A percentile compares a stretch with the other conserved stretches of the same genome.
Conservation (phyloP, 2,329 filamentous ascomycete genomes). For the Fusarium nurragi region DNA sequence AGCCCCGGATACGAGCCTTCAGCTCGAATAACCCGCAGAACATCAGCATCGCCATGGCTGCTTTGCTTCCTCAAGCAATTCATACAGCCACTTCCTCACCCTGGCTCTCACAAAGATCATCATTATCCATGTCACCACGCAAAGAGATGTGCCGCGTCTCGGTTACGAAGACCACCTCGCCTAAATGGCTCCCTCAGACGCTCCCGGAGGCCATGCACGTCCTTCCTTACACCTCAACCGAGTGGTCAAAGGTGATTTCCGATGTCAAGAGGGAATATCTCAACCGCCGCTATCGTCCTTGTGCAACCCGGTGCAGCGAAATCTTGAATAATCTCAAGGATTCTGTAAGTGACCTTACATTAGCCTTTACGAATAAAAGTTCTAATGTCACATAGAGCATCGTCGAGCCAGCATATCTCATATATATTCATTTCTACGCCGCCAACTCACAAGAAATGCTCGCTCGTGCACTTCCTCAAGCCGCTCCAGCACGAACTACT, state of each 20-base stretch:
- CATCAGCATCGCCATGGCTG: constrained; percentile 25
- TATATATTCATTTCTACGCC: constrained; percentile 70
- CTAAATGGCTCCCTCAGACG: constrained; percentile 26
- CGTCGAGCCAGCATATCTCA: constrained; percentile 63
- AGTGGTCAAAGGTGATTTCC: constrained; percentile 62
- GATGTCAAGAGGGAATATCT: constrained; percentile 66
- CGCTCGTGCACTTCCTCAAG: constrained; percentile 58
- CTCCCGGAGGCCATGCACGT: constrained; percentile 40
- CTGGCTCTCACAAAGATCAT: constrained; percentile 23
- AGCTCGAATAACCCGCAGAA: constrained; percentile 1
- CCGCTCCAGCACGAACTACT: constrained; percentile 57
- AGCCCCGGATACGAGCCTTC: constrained; percentile 8
- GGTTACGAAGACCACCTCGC: constrained; percentile 5
- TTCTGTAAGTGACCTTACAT: constrained; percentile 48
- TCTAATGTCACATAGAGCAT: constrained; percentile 45
- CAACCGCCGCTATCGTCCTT: constrained; percentile 61
- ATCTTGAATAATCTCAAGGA: constrained; percentile 61
- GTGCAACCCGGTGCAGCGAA: constrained; percentile 62
- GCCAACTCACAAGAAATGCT: constrained; percentile 68
- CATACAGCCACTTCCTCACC: constrained; percentile 20
- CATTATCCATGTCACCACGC: constrained; percentile 27
- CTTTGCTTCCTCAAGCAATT: constrained; percentile 32
- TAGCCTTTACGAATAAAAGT: neutral
- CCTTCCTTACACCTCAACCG: constrained; percentile 56
- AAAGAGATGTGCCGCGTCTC: constrained; percentile 21